These are phyloP conservation scores for Jimgerdemannia flammicorona DNA, from an alignment of 192 early-diverging fungal genomes.

Conservation along the genomic window DNA sequence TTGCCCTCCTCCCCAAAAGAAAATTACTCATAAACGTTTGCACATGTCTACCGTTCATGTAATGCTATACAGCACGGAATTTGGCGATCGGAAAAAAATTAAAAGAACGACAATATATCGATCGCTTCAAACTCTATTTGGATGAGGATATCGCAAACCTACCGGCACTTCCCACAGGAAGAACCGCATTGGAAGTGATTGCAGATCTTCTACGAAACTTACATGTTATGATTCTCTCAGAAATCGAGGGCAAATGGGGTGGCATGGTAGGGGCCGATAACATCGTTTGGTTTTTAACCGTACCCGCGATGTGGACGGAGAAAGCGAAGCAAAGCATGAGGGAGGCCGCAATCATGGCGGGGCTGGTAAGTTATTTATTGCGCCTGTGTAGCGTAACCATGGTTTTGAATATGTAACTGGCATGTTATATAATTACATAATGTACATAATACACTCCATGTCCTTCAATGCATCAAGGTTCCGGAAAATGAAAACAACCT, in stretches of 20 bases:
- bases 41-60: background rate
- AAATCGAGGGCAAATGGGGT: background rate
- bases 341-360: slow-evolving; percentile 25
- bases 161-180: background rate
- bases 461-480: background rate
- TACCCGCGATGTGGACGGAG: slow-evolving; percentile 23
- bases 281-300: slow-evolving; percentile 7
- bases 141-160: background rate
- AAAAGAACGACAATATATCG: background rate
- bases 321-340: slow-evolving; percentile 11
- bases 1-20: too few relatives aligned
- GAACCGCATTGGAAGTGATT: background rate
- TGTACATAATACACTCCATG: background rate
- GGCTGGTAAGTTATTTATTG: slow-evolving; percentile 14
- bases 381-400: too few relatives aligned
- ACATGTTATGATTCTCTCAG: background rate
- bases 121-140: slow-evolving; percentile 1
- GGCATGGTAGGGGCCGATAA: background rate
- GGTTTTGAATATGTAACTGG: too few relatives aligned
- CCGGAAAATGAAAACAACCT: background rate
- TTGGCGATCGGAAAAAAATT: background rate
- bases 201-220: background rate
- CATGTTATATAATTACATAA: too few relatives aligned
- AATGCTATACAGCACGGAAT: background rate
- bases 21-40: too few relatives aligned